phyloP scores from a whole-genome alignment of 495 filamentous ascomycete genomes.

The Podospora pseudocomata region DNA sequence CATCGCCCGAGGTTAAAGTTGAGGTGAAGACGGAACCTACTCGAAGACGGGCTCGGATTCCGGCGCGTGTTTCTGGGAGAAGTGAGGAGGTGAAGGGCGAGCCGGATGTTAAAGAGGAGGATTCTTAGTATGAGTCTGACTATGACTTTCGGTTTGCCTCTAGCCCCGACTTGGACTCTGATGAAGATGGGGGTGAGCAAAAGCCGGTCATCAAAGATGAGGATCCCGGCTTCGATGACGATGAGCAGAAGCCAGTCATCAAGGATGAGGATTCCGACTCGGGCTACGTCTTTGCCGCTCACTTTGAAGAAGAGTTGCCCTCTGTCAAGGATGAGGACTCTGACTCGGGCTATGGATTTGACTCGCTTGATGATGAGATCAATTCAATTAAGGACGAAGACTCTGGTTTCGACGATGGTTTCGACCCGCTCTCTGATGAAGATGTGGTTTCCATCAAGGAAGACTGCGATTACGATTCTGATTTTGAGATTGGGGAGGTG shows the following conservation, averaged over 20 bases:
- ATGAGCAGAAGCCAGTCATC: not conserved
- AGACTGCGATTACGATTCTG: too few species aligned
- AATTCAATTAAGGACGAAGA: not conserved
- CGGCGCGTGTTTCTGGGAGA: not conserved
- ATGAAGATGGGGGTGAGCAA: not conserved
- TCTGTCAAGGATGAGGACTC: not conserved
- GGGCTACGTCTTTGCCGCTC: not conserved
- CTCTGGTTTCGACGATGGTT: too few species aligned
- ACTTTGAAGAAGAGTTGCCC: not conserved
- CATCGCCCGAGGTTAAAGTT: not conserved
- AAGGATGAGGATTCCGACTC: not conserved
- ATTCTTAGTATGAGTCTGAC: not conserved
- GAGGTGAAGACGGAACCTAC: not conserved
- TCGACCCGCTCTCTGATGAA: too few species aligned
- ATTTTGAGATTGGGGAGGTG: too few species aligned
- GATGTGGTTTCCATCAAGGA: too few species aligned
- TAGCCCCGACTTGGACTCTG: not conserved
- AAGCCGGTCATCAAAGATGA: not conserved
- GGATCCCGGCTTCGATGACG: not conserved
- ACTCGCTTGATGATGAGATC: too few species aligned
- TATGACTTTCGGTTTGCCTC: not conserved
- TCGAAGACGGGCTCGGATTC: too few species aligned
- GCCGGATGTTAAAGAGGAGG: not conserved
- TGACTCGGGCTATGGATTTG: too few species aligned
- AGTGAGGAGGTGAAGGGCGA: not conserved